Evolutionary conservation across 225 moss, liverwort and hornwort species (phyloP), one percentile per base, ranked within the genome.

Genomic region (Rhytidiadelphus loreus): DNA sequence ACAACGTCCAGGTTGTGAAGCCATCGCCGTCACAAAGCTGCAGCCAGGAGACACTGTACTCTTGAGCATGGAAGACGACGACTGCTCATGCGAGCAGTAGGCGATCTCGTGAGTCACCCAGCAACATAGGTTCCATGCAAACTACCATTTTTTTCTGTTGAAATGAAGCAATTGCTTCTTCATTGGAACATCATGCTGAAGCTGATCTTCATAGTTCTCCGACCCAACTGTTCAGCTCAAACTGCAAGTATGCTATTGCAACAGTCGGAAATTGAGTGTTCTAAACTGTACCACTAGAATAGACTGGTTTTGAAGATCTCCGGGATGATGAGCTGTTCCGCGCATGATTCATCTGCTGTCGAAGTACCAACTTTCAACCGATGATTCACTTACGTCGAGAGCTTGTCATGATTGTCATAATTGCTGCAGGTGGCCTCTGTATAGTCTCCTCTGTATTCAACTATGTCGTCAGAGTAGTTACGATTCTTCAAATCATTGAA

Each of bases 51-150:
- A 93, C 69, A 58, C 60, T 13, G 88, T 93, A 5, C 88, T 92
- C 59, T 85, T 93, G 87, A 92, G 93, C 84, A 85, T 93, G 90
- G 90, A 93, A 91, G 90, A 92, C 46, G 86, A 86, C 56, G 90
- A 93, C 58, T 83, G 85, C 80, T 83, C 92, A 18, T 88, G 75
- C 37, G 92, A 92, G 57, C 92, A 92, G 80, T 92, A 88, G 88
- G 78, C 66, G 13, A 85, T 60, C 74, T 73, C n/a, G 60, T 75
- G 85, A 83, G 35, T 4, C 46, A 12, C 58, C 46, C 30, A 46
- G 46, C 41, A 33, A 26, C 57, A 65, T 80, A 43, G 80, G 29
- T 89, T 60, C 59, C 59, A 50, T 87, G 66, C 35, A 37, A 50
- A 50, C 79, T 65, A 32, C 65, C 65, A 71, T 43, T 57, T 35